Evolutionary conservation across 2,329 filamentous ascomycete genomes (phyloP).

Genomic region (Venturiaceae sp.): DNA sequence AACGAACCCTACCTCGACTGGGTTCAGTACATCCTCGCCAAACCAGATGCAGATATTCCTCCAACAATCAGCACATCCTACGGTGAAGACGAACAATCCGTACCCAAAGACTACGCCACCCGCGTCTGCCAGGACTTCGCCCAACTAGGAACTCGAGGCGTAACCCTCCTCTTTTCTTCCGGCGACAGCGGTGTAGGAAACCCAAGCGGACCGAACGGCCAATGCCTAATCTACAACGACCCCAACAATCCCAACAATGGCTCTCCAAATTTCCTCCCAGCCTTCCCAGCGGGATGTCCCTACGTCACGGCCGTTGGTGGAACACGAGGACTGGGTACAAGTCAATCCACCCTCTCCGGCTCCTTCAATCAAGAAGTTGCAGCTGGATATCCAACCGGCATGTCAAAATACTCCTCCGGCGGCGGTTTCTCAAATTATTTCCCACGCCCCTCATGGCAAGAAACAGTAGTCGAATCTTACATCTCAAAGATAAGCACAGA

Average conservation of each 20-base stretch:
- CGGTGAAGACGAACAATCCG: slow-evolving; percentile 29
- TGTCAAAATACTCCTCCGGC: not conserved
- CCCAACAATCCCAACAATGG: slow-evolving; percentile 31
- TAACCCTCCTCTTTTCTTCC: slow-evolving; percentile 28
- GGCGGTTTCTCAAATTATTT: slow-evolving; percentile 36
- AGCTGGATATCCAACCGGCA: not conserved
- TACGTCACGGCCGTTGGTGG: slow-evolving; percentile 37
- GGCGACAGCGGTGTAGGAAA: slow-evolving; percentile 30
- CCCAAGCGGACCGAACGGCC: slow-evolving; percentile 7
- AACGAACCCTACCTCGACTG: slow-evolving; percentile 39
- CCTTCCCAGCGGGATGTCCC: slow-evolving; percentile 37
- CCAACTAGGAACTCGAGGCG: slow-evolving; percentile 28
- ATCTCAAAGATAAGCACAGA: slow-evolving; percentile 12
- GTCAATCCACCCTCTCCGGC: slow-evolving; percentile 13
- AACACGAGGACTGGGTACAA: not conserved
- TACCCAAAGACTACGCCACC: slow-evolving; percentile 25
- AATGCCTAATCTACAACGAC: slow-evolving; percentile 33
- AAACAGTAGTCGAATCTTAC: not conserved
- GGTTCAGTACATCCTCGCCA: slow-evolving; percentile 24
- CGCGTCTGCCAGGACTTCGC: slow-evolving; percentile 29
- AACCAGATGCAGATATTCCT: slow-evolving; percentile 20
- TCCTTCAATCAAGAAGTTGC: slow-evolving; percentile 16
- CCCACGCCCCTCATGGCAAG: slow-evolving; percentile 13
- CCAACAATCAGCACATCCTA: slow-evolving; percentile 27
- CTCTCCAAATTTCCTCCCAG: slow-evolving; percentile 31